Evolutionary conservation across 202 grass and related monocot genomes (phyloP), one percentile per base, ranked within the genome.

Genomic region (Saccharum hybrid): DNA sequence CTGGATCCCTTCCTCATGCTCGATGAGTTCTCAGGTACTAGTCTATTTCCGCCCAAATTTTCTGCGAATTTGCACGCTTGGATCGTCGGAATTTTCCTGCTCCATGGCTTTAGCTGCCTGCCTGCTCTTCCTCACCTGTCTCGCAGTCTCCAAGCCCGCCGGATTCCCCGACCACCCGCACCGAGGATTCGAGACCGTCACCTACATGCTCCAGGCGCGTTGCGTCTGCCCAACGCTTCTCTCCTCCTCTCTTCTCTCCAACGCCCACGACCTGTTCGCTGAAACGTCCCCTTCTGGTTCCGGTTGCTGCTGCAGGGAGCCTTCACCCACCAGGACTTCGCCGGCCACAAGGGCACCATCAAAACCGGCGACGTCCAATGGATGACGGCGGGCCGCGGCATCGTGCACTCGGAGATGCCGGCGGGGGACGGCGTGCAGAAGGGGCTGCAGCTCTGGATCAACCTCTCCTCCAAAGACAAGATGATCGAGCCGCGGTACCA

Each of bases 321-420:
- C 2, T 95, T 95, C 72, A 88, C 87, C 72, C 87, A 93, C 75
- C 93, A 98, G 73, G 93, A 98, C 36, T 92, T 93, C 45, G 87
- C 90, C 0, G 96, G 96, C 1, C 96, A 94, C 87, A 95, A 87
- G 71, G 93, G 96, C 33, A 95, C 91, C 37, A 93, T 98, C 49
- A 64, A 37, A 5, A 8, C 91, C 0, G 96, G 96, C n/a, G 96
- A 98, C 78, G 91, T 98, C 3, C 93, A 99, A 93, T 99, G 96
- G 96, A 99, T 99, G 96, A 99, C 91, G 1, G 93, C 96, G 0
- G 93, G 96, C 1, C 89, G 93, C 0, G 93, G 96, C 26, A 99
- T 99, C 39, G 91, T 99, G 75, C 96, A 96, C 80, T 99, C 96
- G 0, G 93, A 99, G 89, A 99, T 93, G 93, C 93, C 93, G 0